phyloP scores from a whole-genome alignment of 2,329 filamentous ascomycete genomes.

The Orbilia blumenaviensis region DNA sequence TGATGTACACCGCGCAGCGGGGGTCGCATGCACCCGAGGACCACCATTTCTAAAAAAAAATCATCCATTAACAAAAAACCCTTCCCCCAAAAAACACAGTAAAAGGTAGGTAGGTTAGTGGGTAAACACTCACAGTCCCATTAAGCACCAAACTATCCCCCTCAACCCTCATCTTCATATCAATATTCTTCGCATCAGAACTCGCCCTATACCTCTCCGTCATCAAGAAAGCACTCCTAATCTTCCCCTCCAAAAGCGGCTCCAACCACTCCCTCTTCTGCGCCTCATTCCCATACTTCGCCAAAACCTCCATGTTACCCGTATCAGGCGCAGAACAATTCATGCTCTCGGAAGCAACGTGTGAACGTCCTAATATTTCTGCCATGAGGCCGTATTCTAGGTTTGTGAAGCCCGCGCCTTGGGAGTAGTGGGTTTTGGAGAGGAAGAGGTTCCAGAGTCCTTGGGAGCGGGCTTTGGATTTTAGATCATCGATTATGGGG shows the following conservation, averaged over 20 bases:
- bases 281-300: slow-evolving; percentile 85
- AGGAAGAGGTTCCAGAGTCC: slow-evolving; percentile 99
- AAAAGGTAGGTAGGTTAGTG: slow-evolving; percentile 53
- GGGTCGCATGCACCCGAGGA: slow-evolving; percentile 93
- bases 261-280: slow-evolving; percentile 86
- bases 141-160: slow-evolving; percentile 92
- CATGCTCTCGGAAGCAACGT: slow-evolving; percentile 81
- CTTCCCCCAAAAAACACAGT: not conserved
- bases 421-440: slow-evolving; percentile 91
- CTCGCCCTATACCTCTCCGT: slow-evolving; percentile 89
- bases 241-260: slow-evolving; percentile 82
- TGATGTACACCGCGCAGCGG: slow-evolving; percentile 90
- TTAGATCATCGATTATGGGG: slow-evolving; percentile 84
- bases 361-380: slow-evolving; percentile 88
- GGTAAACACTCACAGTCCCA: slow-evolving; percentile 69
- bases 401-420: slow-evolving; percentile 93
- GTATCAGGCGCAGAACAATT: slow-evolving; percentile 93
- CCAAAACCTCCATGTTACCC: slow-evolving; percentile 93
- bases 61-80: not conserved
- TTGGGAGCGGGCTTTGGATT: slow-evolving; percentile 77
- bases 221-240: slow-evolving; percentile 91
- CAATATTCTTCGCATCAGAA: slow-evolving; percentile 91
- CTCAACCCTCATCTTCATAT: slow-evolving; percentile 81
- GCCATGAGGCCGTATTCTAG: slow-evolving; percentile 98
- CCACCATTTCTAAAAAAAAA: slow-evolving; percentile 86